Evolutionary conservation across 2,329 filamentous ascomycete genomes (phyloP).

Genomic region (Fusarium compactum): DNA sequence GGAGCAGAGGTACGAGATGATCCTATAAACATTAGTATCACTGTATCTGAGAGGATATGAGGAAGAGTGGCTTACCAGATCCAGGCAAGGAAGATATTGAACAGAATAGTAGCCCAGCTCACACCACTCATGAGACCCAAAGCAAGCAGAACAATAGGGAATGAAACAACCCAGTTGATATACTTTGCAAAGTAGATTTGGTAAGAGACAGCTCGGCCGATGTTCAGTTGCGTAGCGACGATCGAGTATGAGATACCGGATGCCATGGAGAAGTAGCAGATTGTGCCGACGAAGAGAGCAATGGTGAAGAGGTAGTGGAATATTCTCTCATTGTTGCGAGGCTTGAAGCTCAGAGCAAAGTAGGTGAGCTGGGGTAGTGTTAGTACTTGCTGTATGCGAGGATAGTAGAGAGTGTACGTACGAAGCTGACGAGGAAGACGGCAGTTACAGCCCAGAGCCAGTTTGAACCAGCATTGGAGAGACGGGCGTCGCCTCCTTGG

Average conservation of each 20-base stretch:
- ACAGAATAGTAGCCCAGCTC: conserved; percentile 68
- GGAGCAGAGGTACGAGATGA: conserved; percentile 62
- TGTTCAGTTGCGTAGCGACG: conserved; percentile 50
- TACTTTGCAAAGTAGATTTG: conserved; percentile 70
- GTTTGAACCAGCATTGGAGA: conserved; percentile 62
- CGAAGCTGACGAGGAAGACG: conserved; percentile 61
- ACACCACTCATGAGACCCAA: conserved; percentile 64
- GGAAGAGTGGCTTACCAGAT: conserved; percentile 54
- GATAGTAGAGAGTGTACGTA: conserved; percentile 45
- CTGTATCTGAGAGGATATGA: background rate
- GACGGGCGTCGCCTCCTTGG: conserved; percentile 53
- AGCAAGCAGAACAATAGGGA: conserved; percentile 59
- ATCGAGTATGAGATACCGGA: conserved; percentile 62
- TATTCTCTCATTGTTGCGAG: conserved; percentile 62
- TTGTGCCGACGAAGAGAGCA: conserved; percentile 61
- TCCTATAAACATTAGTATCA: conserved; percentile 31
- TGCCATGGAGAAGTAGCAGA: conserved; percentile 65
- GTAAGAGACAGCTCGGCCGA: conserved; percentile 48
- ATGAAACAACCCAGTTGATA: conserved; percentile 66
- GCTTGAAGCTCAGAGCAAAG: conserved; percentile 56
- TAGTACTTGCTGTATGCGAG: conserved; percentile 8
- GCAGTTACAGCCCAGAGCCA: conserved; percentile 69
- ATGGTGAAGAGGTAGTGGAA: conserved; percentile 69
- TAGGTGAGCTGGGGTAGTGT: conserved; percentile 54
- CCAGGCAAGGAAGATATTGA: conserved; percentile 63